phyloP scores from a whole-genome alignment of 2,329 filamentous ascomycete species.

The Botrytis porri region DNA sequence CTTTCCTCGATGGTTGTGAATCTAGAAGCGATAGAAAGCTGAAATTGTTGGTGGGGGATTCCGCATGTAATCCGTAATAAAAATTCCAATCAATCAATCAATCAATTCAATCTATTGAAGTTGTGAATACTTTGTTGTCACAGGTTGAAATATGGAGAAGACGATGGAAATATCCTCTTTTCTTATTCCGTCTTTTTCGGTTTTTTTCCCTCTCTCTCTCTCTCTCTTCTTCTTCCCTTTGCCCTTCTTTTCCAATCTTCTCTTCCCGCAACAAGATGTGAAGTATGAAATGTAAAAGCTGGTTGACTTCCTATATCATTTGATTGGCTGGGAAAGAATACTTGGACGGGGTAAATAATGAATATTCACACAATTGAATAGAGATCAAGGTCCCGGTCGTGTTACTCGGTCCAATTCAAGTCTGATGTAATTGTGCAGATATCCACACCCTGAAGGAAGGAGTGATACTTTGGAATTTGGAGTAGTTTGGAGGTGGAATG shows the following conservation, averaged over 20 bases:
- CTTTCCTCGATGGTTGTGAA: neutral
- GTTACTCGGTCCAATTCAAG: conserved; percentile 4
- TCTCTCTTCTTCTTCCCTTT: neutral
- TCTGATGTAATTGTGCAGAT: conserved; percentile 22
- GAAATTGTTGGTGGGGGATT: conserved; percentile 10
- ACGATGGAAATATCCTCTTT: neutral
- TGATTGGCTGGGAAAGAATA: neutral
- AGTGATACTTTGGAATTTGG: neutral
- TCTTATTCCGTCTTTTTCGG: neutral
- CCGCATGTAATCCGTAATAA: neutral
- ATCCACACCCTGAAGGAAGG: neutral
- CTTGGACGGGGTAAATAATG: neutral
- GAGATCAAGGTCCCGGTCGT: neutral
- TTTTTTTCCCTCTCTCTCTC: no score
- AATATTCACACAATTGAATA: neutral
- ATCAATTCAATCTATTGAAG: neutral
- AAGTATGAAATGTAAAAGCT: neutral
- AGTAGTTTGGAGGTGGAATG: neutral
- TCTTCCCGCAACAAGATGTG: neutral
- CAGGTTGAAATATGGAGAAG: neutral
- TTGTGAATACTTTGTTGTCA: conserved; percentile 4
- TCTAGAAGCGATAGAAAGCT: conserved; percentile 6
- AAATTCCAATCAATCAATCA: neutral
- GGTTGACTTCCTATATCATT: neutral
- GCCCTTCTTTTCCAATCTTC: neutral